Conservation (phyloP, 176 grass and related monocot genomes). For the Ensete ventricosum region DNA sequence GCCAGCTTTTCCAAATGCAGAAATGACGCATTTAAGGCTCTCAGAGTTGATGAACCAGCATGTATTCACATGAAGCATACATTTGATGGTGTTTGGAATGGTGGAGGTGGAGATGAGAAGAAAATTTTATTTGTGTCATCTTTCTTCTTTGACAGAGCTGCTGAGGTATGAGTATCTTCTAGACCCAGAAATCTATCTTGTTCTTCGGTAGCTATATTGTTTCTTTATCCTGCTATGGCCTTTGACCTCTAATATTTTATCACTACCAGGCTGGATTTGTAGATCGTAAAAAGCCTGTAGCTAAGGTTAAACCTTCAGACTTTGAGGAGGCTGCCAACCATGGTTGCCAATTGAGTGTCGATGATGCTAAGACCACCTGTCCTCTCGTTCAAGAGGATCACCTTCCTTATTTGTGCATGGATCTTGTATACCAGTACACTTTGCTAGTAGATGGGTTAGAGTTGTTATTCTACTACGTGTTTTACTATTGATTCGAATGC, state of each 20-base stretch:
- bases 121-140: conserved; percentile 92
- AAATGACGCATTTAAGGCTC: conserved; percentile 53
- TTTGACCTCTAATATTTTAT: conserved; percentile 2
- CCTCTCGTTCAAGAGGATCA: conserved; percentile 44
- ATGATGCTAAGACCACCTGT: conserved; percentile 58
- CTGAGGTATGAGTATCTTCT: conserved; percentile 36
- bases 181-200: background rate
- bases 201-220: background rate
- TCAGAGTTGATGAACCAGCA: conserved; percentile 69
- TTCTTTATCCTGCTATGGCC: background rate
- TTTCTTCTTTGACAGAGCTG: conserved; percentile 91
- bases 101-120: conserved; percentile 89
- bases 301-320: conserved; percentile 62
- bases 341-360: conserved; percentile 79
- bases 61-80: conserved; percentile 97
- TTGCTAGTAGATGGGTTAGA: conserved; percentile 83
- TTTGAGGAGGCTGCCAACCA: conserved; percentile 69
- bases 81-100: conserved; percentile 92
- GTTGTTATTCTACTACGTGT: background rate
- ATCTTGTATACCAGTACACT: conserved; percentile 93
- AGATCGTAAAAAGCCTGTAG: conserved; percentile 36
- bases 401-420: conserved; percentile 93
- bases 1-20: conserved; percentile 76
- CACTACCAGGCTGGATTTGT: conserved; percentile 67
- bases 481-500: background rate